phyloP scores from a whole-genome alignment of 1,284 basidiomycete genomes.

The Exobasidium cylindrosporum region DNA sequence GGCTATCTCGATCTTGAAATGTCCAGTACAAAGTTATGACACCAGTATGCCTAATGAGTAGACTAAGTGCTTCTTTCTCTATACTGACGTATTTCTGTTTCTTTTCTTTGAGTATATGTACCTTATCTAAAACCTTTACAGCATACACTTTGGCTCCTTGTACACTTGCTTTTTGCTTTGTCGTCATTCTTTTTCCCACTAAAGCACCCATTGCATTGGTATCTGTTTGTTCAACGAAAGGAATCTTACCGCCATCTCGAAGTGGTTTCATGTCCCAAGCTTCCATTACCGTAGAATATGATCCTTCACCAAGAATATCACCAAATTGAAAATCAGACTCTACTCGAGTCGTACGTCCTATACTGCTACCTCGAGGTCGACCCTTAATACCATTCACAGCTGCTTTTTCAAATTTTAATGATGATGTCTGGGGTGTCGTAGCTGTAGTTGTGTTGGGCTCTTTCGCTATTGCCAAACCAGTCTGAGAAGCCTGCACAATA shows the following conservation, averaged over 20 bases:
- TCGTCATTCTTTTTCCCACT: conserved; percentile 21
- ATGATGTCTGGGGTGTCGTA: neutral
- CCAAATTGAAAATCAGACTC: conserved; percentile 50
- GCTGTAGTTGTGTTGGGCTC: neutral
- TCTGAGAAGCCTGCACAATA: neutral
- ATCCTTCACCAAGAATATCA: conserved; percentile 52
- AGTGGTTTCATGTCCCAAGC: conserved; percentile 46
- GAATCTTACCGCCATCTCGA: neutral
- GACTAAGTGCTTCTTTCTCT: conserved; percentile 53
- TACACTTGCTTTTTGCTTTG: conserved; percentile 21
- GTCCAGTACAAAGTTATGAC: conserved; percentile 53
- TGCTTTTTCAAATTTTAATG: neutral
- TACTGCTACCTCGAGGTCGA: neutral
- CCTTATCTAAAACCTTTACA: conserved; percentile 53
- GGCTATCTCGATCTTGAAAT: conserved; percentile 50
- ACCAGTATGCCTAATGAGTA: conserved; percentile 45
- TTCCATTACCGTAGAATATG: conserved; percentile 52
- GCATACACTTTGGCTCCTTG: conserved; percentile 42
- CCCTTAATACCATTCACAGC: too few species aligned
- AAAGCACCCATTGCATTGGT: conserved; percentile 34
- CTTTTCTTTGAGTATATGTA: conserved; percentile 54
- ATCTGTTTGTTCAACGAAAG: conserved; percentile 13
- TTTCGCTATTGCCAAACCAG: neutral
- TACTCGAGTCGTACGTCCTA: neutral
- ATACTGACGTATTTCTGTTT: conserved; percentile 54